phyloP scores from a whole-genome alignment of 371 early-diverging fungal genomes.

The Apophysomyces ossiformis region DNA sequence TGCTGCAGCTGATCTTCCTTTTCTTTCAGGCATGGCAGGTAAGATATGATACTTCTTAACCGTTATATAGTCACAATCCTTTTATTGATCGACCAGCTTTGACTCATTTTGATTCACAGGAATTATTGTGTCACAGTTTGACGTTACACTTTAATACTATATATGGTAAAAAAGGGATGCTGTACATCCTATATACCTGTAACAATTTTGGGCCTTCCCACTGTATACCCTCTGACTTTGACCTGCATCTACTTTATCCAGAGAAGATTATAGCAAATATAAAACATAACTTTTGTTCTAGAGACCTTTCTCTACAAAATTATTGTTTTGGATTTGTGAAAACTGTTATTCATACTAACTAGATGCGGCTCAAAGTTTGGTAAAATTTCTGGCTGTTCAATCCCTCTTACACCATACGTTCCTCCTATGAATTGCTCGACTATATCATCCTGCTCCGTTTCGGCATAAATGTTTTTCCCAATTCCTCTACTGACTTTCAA shows the following conservation, averaged over 20 bases:
- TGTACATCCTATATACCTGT: neutral
- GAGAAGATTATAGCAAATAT: neutral
- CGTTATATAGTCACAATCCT: neutral
- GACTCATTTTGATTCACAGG: neutral
- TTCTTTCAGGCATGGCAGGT: neutral
- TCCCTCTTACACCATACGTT: neutral
- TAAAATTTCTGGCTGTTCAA: neutral
- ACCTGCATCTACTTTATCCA: neutral
- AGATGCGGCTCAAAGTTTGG: neutral
- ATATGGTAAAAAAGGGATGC: neutral
- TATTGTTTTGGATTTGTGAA: too few species aligned
- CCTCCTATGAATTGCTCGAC: too few species aligned
- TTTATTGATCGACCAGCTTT: neutral
- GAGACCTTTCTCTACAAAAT: too few species aligned
- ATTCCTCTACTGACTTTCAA: too few species aligned
- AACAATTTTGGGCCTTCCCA: neutral
- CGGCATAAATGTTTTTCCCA: too few species aligned
- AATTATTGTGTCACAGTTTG: neutral
- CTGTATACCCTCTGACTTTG: neutral
- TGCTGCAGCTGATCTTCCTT: neutral
- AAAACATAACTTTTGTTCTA: neutral
- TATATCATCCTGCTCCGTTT: too few species aligned
- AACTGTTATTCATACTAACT: too few species aligned
- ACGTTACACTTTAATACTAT: neutral
- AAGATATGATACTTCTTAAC: neutral